Base-by-base conservation (phyloP, 2,329 filamentous ascomycete species). In the Pseudogymnoascus destructans region DNA sequence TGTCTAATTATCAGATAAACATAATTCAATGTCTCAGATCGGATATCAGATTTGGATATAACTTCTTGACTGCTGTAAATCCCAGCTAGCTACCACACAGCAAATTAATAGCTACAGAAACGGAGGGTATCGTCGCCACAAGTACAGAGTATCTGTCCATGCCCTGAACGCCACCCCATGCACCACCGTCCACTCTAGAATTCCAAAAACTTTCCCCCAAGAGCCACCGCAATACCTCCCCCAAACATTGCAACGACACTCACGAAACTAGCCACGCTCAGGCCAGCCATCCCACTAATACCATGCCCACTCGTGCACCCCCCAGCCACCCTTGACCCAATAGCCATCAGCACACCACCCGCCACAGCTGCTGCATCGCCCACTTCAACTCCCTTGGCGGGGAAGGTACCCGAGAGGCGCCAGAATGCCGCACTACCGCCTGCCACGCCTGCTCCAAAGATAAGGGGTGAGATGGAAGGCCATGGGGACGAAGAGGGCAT, bases 231-330 rank as follows among this genome's bases (percentile, higher is more conserved):
- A 32, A 76, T 71, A 1, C 80, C 82, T 0, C 74, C 74, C 0
- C 66, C 75, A 71, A 86, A 85, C 63, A 81, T 77, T 4, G 75
- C 71, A 2, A 69, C 76, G 21, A 85, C 80, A 0, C 80, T 83
- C 10, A 86, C 68, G 58, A 85, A 73, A 65, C 84, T 86, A 8
- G 82, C 79, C 3, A 78, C 70, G 0, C 79, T 82, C 56, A 86
- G 71, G 60, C 82, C 71, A n/a, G 79, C 78, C 65, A 86, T 75
- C 0, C 84, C 84, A 60, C 79, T 85, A 62, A 87, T 81, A 0
- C 84, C 84, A 66, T 87, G 84, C 0, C 84, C 84, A 4, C 80
- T 84, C 0, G 84, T 85, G 62, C 84, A 87, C 0, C 84, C 84
- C 1, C 82, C 82, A 0, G 79, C 83, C 58, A 86, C 66, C 55